Base-by-base conservation (phyloP, 2,329 filamentous ascomycete genomes). In the Huntiella bhutanensis region DNA sequence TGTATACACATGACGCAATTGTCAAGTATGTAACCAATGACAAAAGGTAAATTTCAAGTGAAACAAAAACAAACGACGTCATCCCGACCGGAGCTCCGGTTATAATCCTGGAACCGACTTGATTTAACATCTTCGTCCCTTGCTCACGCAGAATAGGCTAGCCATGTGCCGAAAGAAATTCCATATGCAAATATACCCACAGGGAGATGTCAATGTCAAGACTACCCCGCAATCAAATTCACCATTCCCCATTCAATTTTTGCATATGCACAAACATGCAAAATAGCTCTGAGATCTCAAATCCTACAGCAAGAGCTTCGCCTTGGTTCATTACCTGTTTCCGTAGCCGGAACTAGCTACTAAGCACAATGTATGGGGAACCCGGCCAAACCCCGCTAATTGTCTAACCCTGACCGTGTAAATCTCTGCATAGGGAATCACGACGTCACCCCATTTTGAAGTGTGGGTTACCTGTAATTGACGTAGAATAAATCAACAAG, bases 381-480 rank as follows among this genome's bases (percentile, higher is more conserved):
- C 22, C 22, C 22, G 22, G 22, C 22, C 22, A 36, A 43, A 43
- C 41, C 41, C 41, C 13, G 32, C 41, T 16, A 11, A 43, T 15
- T 28, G 22, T 8, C 32, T 43, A 43, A 43, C 41, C 41, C 41
- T 43, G 32, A 5, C 32, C 32, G 32, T 43, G 41, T 43, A 43
- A 43, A 43, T 43, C 22, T 43, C 41, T 43, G 41, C 41, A 43
- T 35, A 13, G 16, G 41, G 41, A 34, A 43, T 43, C 34, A 10
- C 12, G 34, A 43, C 41, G 13, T 43, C 15, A 34, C 16, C 13
- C 15, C 41, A 43, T 43, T 17, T 19, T 28, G 22, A 28, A 34
- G 34, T 4, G 13, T 43, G 13, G 38, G 17, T 16, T 22, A 28
- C 16, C 17, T 41, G 17, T n/a, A 41, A 8, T 13, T 15, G 5